Conservation (phyloP, 2,329 filamentous ascomycete species). For the Aspergillus novoparasiticus region DNA sequence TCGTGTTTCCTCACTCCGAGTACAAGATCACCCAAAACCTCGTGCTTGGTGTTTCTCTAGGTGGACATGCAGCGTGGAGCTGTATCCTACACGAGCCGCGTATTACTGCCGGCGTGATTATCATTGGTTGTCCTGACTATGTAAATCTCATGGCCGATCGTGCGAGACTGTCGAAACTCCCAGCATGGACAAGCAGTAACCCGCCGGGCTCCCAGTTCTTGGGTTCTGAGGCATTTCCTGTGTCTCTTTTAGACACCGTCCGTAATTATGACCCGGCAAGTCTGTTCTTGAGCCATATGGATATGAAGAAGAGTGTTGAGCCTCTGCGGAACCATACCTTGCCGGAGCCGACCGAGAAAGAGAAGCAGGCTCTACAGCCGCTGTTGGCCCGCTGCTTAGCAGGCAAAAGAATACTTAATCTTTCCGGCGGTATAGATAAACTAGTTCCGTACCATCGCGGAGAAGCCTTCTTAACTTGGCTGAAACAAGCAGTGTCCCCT, state of each 20-base stretch:
- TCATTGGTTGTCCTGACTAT: constrained; percentile 91
- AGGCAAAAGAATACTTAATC: constrained; percentile 57
- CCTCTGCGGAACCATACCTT: constrained; percentile 34
- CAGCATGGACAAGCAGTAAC: constrained; percentile 60
- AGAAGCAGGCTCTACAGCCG: constrained; percentile 48
- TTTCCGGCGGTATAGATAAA: constrained; percentile 60
- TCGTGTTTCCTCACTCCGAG: constrained; percentile 63
- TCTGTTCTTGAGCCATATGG: constrained; percentile 63
- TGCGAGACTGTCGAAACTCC: constrained; percentile 68
- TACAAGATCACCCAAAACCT: constrained; percentile 63
- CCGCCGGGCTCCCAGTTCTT: constrained; percentile 66
- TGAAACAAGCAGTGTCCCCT: constrained; percentile 51
- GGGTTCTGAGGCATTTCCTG: constrained; percentile 77
- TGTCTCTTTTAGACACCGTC: constrained; percentile 64
- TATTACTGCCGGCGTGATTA: constrained; percentile 73
- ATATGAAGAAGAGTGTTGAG: constrained; percentile 21
- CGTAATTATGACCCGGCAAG: constrained; percentile 73
- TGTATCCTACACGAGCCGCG: constrained; percentile 75
- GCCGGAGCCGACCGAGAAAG: constrained; percentile 43
- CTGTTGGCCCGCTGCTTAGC: constrained; percentile 44
- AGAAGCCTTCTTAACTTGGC: constrained; percentile 58
- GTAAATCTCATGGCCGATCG: constrained; percentile 78
- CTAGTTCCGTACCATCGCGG: constrained; percentile 62
- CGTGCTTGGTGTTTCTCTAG: constrained; percentile 80
- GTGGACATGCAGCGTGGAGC: constrained; percentile 88